phyloP scores from a whole-genome alignment of 495 filamentous ascomycete species.

The Penicillium bialowiezense region DNA sequence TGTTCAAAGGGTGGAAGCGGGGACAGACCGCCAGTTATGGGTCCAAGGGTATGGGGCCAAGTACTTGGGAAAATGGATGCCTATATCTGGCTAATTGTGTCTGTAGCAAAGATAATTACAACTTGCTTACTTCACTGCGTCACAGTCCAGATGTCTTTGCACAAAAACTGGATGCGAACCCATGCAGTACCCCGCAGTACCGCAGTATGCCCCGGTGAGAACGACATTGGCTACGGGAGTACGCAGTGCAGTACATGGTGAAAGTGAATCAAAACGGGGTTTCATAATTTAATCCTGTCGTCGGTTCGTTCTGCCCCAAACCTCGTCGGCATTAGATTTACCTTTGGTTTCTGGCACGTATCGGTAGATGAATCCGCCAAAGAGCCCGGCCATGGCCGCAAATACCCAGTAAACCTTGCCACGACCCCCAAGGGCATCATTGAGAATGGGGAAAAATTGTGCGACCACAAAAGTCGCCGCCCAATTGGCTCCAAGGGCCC shows the following conservation, averaged over 20 bases:
- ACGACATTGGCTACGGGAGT: too few relatives aligned
- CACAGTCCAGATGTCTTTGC: not conserved
- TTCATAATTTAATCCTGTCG: slow-evolving; percentile 30
- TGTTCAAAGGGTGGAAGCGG: not conserved
- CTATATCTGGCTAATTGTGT: not conserved
- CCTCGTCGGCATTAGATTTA: slow-evolving; percentile 76
- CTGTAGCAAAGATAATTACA: not conserved
- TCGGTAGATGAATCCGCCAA: slow-evolving; percentile 62
- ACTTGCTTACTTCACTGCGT: not conserved
- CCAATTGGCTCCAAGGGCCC: slow-evolving; percentile 84
- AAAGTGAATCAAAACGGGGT: too few relatives aligned
- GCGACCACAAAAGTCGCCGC: slow-evolving; percentile 87
- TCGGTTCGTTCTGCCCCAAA: slow-evolving; percentile 66
- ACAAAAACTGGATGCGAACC: not conserved
- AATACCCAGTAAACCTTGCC: slow-evolving; percentile 90
- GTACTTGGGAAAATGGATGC: not conserved
- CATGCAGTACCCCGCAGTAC: slow-evolving; percentile 4
- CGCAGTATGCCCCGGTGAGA: too few relatives aligned
- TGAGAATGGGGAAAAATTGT: slow-evolving; percentile 87
- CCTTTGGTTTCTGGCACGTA: slow-evolving; percentile 83
- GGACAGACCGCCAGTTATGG: slow-evolving; percentile 8
- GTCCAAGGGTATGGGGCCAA: too few relatives aligned
- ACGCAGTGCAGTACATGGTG: too few relatives aligned
- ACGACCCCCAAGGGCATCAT: slow-evolving; percentile 65
- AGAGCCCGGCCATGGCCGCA: slow-evolving; percentile 64